Base-by-base conservation (phyloP, 2,329 filamentous ascomycete species). In the Trichophyton equinum region DNA sequence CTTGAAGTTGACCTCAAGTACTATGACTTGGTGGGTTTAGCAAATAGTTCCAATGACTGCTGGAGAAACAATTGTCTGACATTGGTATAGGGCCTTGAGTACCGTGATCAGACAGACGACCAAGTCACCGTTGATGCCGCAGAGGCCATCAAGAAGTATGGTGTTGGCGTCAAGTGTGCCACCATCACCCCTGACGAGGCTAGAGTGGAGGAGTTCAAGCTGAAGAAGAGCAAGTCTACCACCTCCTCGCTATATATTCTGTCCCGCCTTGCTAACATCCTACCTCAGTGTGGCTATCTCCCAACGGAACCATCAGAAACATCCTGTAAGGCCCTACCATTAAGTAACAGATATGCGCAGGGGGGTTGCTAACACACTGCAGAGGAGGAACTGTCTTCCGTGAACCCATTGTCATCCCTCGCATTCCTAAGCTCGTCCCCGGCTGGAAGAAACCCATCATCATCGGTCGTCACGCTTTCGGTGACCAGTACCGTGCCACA, bases 361-460 rank as follows among this genome's bases (percentile, higher is more conserved):
- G 11, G 11, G 13, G 11, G 4, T 44, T 15, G 40, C 11, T 38
- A 40, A 57, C 38, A 22, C 62, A n/a, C 0, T 47, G 22, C 61
- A 80, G 79, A 58, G 92, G 92, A 70, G 94, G 94, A 72, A 99
- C 94, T 71, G 92, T 99, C 71, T 99, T 99, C 87, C 89, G 94
- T 76, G 94, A 96, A 78, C 94, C 94, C 69, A 99, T 99, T 70
- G 90, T 99, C 72, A 97, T 99, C 70, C 88, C 88, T 68, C 84
- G 86, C 71, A 90, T 99, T 66, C 94, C 94, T 62, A 88, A 92
- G 70, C 85, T 99, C 62, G 90, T 99, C 59, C 91, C 90, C 56
- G 91, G 92, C 76, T 99, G 94, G 94, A 91, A 95, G 82, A 91
- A 96, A 80, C 91, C 94, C 75, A 99, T 99, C 78, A 94, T 97